Percentiles rank a stretch among this genome's conserved stretches.
Conservation (phyloP, 371 early-diverging fungal species). For the Funneliformis caledonium region DNA sequence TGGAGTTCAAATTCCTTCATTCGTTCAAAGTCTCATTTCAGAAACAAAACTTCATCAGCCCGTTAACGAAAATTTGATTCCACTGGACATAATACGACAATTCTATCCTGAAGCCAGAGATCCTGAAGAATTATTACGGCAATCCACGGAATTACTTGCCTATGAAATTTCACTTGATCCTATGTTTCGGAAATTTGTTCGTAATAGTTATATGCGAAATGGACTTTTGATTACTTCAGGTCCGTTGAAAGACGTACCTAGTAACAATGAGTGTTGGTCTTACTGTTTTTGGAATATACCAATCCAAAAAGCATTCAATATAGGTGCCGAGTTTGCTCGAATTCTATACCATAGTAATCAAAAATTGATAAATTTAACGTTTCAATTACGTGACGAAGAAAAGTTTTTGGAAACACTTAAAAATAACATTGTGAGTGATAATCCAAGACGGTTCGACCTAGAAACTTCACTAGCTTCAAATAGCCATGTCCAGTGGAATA, state of each 20-base stretch:
- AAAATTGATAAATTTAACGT: conserved; percentile 70
- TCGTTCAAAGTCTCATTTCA: conserved; percentile 69
- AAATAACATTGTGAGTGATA: conserved; percentile 66
- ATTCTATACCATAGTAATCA: conserved; percentile 78
- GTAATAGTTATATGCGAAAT: conserved; percentile 75
- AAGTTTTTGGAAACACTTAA: conserved; percentile 60
- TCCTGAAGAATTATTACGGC: conserved; percentile 40
- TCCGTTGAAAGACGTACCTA: conserved; percentile 74
- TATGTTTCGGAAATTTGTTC: conserved; percentile 78
- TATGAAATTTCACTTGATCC: conserved; percentile 85
- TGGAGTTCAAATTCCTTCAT: conserved; percentile 66
- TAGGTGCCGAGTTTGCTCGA: conserved; percentile 73
- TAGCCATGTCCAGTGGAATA: neutral
- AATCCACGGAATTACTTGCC: conserved; percentile 73
- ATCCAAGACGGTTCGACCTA: neutral
- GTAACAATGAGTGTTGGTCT: conserved; percentile 77
- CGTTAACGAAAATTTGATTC: conserved; percentile 46
- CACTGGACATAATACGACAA: neutral
- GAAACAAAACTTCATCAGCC: conserved; percentile 62
- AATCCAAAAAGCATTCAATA: conserved; percentile 61
- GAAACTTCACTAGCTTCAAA: neutral
- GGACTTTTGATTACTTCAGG: conserved; percentile 78
- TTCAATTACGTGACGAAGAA: conserved; percentile 68
- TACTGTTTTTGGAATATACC: conserved; percentile 91
- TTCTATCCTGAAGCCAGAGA: neutral